Conservation (phyloP, 169 alveolate species). For the Perkinsus olseni region DNA sequence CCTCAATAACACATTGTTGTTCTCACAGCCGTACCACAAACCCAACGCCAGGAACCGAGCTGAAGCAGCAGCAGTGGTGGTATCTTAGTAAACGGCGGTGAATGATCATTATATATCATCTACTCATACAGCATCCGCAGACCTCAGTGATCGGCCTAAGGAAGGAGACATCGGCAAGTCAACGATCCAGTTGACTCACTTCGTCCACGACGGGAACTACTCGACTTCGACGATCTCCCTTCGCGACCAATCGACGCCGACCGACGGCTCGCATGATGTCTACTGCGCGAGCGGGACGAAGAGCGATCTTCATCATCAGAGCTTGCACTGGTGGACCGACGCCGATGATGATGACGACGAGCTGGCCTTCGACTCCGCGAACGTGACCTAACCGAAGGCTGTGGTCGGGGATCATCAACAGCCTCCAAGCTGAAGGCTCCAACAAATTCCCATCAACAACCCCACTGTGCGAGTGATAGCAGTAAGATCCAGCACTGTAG, state of each 20-base stretch:
- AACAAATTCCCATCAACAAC: neutral
- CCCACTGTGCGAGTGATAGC: neutral
- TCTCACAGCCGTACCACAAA: too few relatives aligned
- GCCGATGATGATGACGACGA: neutral
- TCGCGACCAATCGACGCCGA: neutral
- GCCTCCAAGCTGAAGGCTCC: neutral
- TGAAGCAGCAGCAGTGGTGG: too few relatives aligned
- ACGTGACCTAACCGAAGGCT: neutral
- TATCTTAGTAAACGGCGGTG: neutral
- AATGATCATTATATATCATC: neutral
- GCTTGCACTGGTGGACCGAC: neutral
- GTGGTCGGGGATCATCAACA: neutral
- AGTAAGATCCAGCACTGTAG: too few relatives aligned
- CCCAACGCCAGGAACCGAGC: too few relatives aligned
- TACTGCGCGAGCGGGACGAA: neutral
- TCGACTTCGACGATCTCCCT: neutral
- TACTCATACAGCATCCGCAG: neutral
- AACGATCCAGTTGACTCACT: neutral
- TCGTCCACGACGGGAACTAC: neutral
- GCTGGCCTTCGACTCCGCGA: neutral
- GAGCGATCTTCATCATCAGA: neutral
- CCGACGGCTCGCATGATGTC: neutral
- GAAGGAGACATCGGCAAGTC: neutral
- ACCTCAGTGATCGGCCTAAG: neutral
- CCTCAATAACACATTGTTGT: too few relatives aligned